Conservation (phyloP, 768 basidiomycete species). For the Rubroboletus satanas region DNA sequence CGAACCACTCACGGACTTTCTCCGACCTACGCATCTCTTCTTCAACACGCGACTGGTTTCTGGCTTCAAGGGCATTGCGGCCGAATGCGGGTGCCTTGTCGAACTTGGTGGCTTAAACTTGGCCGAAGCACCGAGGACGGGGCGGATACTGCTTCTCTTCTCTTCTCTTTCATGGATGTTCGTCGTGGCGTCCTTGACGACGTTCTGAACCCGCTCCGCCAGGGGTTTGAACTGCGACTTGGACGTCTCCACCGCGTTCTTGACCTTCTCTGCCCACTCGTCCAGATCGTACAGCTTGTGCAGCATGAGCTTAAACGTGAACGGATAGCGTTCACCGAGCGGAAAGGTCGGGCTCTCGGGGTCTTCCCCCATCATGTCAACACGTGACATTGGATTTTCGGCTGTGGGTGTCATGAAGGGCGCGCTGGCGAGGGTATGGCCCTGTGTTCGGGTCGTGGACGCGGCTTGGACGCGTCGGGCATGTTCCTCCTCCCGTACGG, state of each 20-base stretch:
- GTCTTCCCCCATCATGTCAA: slow-evolving; percentile 16
- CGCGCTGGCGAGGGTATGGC: slow-evolving; percentile 24
- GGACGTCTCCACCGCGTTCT: slow-evolving; percentile 49
- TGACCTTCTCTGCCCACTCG: slow-evolving; percentile 57
- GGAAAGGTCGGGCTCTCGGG: slow-evolving; percentile 41
- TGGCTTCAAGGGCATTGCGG: slow-evolving; percentile 3
- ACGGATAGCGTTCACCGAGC: slow-evolving; percentile 40
- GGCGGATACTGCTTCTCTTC: slow-evolving; percentile 22
- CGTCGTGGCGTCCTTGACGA: slow-evolving; percentile 8
- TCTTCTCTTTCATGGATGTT: slow-evolving; percentile 12
- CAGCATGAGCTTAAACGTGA: slow-evolving; percentile 66
- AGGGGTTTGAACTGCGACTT: slow-evolving; percentile 55
- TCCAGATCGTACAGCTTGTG: slow-evolving; percentile 60
- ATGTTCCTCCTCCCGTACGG: slow-evolving; percentile 26
- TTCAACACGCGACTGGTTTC: slow-evolving; percentile 40
- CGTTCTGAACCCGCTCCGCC: slow-evolving; percentile 33
- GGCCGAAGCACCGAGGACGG: slow-evolving; percentile 22
- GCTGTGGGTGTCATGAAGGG: not conserved
- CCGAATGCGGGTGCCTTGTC: not conserved
- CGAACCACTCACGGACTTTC: slow-evolving; percentile 41
- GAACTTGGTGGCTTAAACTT: slow-evolving; percentile 8
- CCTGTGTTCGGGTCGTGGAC: slow-evolving; percentile 8
- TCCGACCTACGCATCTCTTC: slow-evolving; percentile 52
- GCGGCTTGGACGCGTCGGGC: not conserved
- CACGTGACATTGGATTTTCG: not conserved